A percentile compares a stretch with the other conserved stretches of the same genome.
Conservation (phyloP, 768 basidiomycete species). For the Neoboletus brunneissimus region DNA sequence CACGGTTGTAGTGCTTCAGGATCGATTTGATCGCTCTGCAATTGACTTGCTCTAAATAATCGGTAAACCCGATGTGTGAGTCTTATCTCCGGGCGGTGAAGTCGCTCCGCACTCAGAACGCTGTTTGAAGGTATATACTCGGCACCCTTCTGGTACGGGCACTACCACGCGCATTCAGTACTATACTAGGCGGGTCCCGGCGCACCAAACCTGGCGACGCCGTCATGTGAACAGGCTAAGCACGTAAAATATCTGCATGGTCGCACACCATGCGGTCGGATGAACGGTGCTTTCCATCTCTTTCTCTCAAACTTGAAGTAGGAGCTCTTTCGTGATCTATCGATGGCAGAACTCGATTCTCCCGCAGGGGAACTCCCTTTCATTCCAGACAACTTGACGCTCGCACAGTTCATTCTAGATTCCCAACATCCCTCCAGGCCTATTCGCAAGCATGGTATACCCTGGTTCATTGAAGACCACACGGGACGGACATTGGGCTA, state of each 20-base stretch:
- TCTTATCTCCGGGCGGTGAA: neutral
- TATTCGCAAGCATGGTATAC: constrained; percentile 18
- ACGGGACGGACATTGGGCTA: constrained; percentile 35
- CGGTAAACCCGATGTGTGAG: neutral
- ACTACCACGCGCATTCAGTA: too few species aligned
- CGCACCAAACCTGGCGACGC: neutral
- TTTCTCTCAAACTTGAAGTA: neutral
- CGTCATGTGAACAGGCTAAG: neutral
- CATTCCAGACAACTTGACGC: constrained; percentile 39
- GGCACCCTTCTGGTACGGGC: too few species aligned
- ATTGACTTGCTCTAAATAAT: neutral
- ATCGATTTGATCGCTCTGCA: neutral
- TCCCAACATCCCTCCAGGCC: constrained; percentile 32
- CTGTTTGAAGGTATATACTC: too few species aligned
- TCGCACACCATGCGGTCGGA: neutral
- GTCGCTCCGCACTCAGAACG: too few species aligned
- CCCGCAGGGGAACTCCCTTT: constrained; percentile 29
- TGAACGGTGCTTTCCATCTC: neutral
- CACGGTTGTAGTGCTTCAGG: constrained; percentile 12
- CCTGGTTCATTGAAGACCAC: constrained; percentile 44
- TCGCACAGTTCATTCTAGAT: constrained; percentile 39
- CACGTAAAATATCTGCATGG: neutral
- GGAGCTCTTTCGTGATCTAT: too few species aligned
- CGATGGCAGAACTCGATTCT: constrained; percentile 31
- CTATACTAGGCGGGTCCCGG: too few species aligned